Base-by-base conservation (phyloP, 2,329 filamentous ascomycete genomes). In the Zymoseptoria pseudotritici region DNA sequence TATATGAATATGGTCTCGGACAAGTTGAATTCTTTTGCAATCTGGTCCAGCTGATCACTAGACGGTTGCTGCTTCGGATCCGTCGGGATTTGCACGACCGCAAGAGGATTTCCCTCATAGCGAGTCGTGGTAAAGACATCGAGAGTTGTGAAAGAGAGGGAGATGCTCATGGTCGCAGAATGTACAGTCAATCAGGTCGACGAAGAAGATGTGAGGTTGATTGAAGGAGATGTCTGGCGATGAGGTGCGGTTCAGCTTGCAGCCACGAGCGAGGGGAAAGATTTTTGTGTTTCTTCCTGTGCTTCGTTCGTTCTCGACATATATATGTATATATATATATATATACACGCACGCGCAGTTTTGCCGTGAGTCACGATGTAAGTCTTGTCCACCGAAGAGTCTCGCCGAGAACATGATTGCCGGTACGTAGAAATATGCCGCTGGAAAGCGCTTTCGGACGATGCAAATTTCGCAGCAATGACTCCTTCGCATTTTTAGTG, bases 1-100 rank as follows among this genome's bases (percentile, higher is more conserved):
- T 83, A 77, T 19, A 84, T 69, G 63, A 85, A 83, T 22, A 83
- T 79, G 0, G 80, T 83, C 64, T 85, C 83, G 0, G 81, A 83
- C 46, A 82, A 74, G 64, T 84, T 84, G 74, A 84, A 85, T 63
- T 85, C 83, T 31, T 73, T 71, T 4, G 82, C 80, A 58, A 86
- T 79, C 52, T 66, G 69, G 67, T 83, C 82, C 67, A 84, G 82
- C 62, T 80, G 76, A 42, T 72, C 71, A 57, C 82, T 80, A 10
- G 73, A 77, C 53, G 79, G 63, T 46, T 69, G 63, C 51, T 73
- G 57, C 36, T 60, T 62, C 36, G 36, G 22, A 11, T 52, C 50
- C 9, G 61, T 26, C 1, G 77, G 75, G 11, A 84, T 71, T 50
- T 76, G 73, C 61, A 84, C 77, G n/a, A 85, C 76, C n/a, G 78